Base-by-base conservation (phyloP, 148 eudicot genomes). In the Hydrangea macrophylla region DNA sequence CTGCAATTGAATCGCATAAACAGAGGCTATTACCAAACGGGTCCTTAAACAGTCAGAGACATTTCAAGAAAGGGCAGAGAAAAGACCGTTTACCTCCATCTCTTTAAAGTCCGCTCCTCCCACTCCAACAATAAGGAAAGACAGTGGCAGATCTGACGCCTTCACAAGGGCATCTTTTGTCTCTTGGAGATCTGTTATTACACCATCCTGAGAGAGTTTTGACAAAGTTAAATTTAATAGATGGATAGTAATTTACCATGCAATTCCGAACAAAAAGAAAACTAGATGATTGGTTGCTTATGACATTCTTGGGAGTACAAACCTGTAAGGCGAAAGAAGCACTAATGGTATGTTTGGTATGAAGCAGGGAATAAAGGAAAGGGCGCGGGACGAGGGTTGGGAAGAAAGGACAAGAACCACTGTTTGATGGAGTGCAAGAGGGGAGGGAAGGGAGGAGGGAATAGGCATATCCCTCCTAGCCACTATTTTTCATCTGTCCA, bases 41-140 rank as follows among this genome's bases (percentile, higher is more conserved):
- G 53, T 18, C 17, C 6, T 48, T 17, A 8, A 4, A 64, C 53
- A 63, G 55, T n/a, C 27, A 35, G 20, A 27, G 55, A 31, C 26
- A 9, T 64, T 35, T 25, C 22, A 15, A 67, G 53, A 53, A 27
- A 30, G 44, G 15, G 68, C 36, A 48, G 6, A 64, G 63, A 28
- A 76, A 35, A 45, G 62, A 64, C 37, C 30, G 59, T 25, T 31
- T 78, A 94, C 99, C 97, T 94, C 97, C 99, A 94, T 94, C 80
- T 94, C 99, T 58, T 89, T 91, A 39, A 70, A 94, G 62, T 94
- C 99, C 10, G 99, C 99, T 75, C 99, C 99, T 57, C 99, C 99
- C 62, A 94, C 99, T 59, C 99, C 99, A 58, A 94, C 97, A 72
- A 94, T 89, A 62, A 94, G 96, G 75, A 94, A 91, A 32, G 97